Percentiles rank a stretch among this genome's conserved stretches.
Conservation (phyloP, 1,284 basidiomycete genomes). For the Cystobasidium slooffiae region DNA sequence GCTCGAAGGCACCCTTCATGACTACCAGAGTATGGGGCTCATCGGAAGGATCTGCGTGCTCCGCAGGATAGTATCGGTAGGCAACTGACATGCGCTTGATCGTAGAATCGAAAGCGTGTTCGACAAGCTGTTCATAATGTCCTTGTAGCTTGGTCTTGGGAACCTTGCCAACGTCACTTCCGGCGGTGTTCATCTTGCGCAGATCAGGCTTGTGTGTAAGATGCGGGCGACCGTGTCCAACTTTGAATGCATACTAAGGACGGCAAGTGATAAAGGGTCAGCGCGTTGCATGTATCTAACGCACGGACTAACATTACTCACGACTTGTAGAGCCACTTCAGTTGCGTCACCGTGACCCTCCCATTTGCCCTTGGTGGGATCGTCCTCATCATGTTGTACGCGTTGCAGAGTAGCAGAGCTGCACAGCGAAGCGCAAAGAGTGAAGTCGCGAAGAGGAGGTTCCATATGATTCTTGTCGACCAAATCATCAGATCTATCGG, state of each 20-base stretch:
- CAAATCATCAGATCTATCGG: conserved; percentile 49
- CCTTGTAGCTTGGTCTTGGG: conserved; percentile 51
- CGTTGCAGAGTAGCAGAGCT: conserved; percentile 61
- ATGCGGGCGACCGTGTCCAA: conserved; percentile 58
- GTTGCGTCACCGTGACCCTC: conserved; percentile 72
- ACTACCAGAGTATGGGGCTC: conserved; percentile 55
- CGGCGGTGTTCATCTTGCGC: conserved; percentile 23
- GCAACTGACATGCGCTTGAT: conserved; percentile 68
- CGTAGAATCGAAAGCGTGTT: conserved; percentile 68
- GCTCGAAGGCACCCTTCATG: conserved; percentile 70
- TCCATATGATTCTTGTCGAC: conserved; percentile 55
- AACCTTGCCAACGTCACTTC: conserved; percentile 15
- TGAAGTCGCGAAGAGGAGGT: conserved; percentile 56
- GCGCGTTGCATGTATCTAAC: neutral
- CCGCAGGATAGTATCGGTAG: conserved; percentile 54
- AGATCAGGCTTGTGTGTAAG: conserved; percentile 51
- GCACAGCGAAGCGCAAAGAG: conserved; percentile 60
- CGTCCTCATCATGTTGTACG: conserved; percentile 42
- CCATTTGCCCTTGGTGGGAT: conserved; percentile 63
- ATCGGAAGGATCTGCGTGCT: conserved; percentile 43
- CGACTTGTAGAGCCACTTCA: conserved; percentile 66
- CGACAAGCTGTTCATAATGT: conserved; percentile 58
- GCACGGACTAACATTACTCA: conserved; percentile 14
- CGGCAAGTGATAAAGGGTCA: neutral
- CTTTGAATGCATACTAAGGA: conserved; percentile 54